Evolutionary conservation across 2,329 filamentous ascomycete species (phyloP).

Genomic region (Exophiala phaeomuriformis): DNA sequence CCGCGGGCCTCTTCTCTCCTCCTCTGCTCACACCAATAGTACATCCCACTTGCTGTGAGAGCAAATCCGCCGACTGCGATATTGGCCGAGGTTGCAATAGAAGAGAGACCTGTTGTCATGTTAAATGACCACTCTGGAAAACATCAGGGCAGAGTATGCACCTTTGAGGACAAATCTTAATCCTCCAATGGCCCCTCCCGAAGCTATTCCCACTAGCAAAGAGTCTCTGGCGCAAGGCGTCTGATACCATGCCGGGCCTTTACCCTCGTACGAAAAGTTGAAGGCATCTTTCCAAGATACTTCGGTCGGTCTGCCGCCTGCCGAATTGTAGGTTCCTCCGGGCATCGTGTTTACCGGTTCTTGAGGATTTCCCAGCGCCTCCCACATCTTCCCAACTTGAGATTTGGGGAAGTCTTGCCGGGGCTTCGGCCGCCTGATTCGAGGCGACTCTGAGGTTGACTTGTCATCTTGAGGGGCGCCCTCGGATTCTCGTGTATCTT

Average conservation of each 20-base stretch:
- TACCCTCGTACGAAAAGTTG: slow-evolving; percentile 49
- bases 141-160: slow-evolving; percentile 37
- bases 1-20: slow-evolving; percentile 68
- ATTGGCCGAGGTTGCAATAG: slow-evolving; percentile 47
- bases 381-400: slow-evolving; percentile 43
- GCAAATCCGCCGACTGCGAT: slow-evolving; percentile 78
- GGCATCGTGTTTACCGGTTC: slow-evolving; percentile 50
- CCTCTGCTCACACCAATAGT: slow-evolving; percentile 75
- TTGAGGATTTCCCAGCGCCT: slow-evolving; percentile 41
- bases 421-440: slow-evolving; percentile 27
- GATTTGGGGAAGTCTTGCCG: slow-evolving; percentile 39
- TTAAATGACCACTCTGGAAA: slow-evolving; percentile 3
- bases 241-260: slow-evolving; percentile 66
- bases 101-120: slow-evolving; percentile 11
- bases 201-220: slow-evolving; percentile 72
- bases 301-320: slow-evolving; percentile 48
- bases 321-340: slow-evolving; percentile 52
- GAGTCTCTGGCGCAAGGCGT: slow-evolving; percentile 78
- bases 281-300: slow-evolving; percentile 43
- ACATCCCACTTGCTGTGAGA: slow-evolving; percentile 61
- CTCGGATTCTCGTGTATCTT: slow-evolving; percentile 32
- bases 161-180: slow-evolving; percentile 68
- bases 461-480: slow-evolving; percentile 5
- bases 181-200: slow-evolving; percentile 68
- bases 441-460: slow-evolving; percentile 4